Evolutionary conservation across 73 alveolate species (phyloP), one percentile per base, ranked within the genome.

Genomic region (Blepharisma stoltei): DNA sequence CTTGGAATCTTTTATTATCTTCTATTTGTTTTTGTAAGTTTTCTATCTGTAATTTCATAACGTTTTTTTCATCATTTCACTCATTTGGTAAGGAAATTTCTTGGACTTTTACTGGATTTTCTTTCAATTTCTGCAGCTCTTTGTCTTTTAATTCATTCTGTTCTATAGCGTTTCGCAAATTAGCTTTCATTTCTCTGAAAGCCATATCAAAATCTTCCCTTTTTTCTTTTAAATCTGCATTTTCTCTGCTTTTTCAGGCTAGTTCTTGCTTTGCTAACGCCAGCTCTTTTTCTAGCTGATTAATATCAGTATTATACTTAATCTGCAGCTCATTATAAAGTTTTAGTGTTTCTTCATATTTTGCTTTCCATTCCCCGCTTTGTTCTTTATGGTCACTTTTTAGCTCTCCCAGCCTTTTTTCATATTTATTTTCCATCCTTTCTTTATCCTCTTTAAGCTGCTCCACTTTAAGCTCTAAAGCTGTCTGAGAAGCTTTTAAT

Each of bases 1-100:
- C 79, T 46, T 69, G 79, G 1, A 69, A 11, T n/a, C 32, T 18
- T 69, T 69, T 69, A 43, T 69, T 69, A 25, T 69, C 79, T 9
- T 69, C 79, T 25, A 69, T 8, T 69, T 69, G 65, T 37, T 18
- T 20, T 69, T 69, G 23, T 5, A 69, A 69, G n/a, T 8, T 44
- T 9, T 69, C 79, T n/a, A 69, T 7, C 38, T 69, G 65, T 9
- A 3, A n/a, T 5, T 44, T 69, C 27, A 69, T 9, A 4, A 69
- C 11, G 55, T 69, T 38, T 46, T 44, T 69, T 69, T 69, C 79
- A 11, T 9, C 45, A 14, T 11, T 23, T 43, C 69, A 44, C 32
- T 69, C 79, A 38, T 11, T 9, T 14, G 79, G 79, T 0, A 53
- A 80, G 5, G 41, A 32, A 1, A 32, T 3, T 3, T 32, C 41